phyloP scores from a whole-genome alignment of 495 filamentous ascomycete genomes.

The Aspergillus mulundensis region DNA sequence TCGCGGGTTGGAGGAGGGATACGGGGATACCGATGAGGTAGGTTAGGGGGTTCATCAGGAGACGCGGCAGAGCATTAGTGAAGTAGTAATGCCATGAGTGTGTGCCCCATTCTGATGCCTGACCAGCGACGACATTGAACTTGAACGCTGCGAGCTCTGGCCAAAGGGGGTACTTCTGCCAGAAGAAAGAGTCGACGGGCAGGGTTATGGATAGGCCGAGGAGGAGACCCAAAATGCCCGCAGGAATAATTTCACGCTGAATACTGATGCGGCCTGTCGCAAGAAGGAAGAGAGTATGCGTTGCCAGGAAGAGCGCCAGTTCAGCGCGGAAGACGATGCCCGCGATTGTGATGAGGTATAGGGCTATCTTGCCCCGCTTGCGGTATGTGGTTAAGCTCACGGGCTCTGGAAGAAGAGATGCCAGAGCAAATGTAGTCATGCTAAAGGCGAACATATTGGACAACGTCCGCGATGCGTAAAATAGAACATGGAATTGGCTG shows the following conservation, averaged over 20 bases:
- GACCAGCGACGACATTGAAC: slow-evolving; percentile 73
- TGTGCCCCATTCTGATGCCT: slow-evolving; percentile 82
- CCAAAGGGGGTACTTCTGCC: slow-evolving; percentile 78
- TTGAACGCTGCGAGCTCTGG: slow-evolving; percentile 86
- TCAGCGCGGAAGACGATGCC: slow-evolving; percentile 88
- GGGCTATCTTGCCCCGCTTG: slow-evolving; percentile 48
- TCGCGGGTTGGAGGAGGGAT: slow-evolving; percentile 51
- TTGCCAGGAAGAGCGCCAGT: slow-evolving; percentile 71
- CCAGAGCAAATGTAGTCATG: slow-evolving; percentile 66
- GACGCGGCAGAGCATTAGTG: slow-evolving; percentile 70
- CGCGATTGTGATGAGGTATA: slow-evolving; percentile 75
- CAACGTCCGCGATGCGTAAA: slow-evolving; percentile 87
- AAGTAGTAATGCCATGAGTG: slow-evolving; percentile 86
- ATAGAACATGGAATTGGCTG: slow-evolving; percentile 89
- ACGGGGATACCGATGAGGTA: slow-evolving; percentile 61
- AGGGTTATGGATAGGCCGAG: slow-evolving; percentile 64
- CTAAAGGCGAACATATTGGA: slow-evolving; percentile 97
- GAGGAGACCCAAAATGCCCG: slow-evolving; percentile 62
- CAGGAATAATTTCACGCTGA: slow-evolving; percentile 51
- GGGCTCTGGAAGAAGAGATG: slow-evolving; percentile 61
- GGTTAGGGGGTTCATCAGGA: slow-evolving; percentile 74
- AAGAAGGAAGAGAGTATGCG: slow-evolving; percentile 49
- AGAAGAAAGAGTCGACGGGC: slow-evolving; percentile 84
- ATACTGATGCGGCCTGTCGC: slow-evolving; percentile 52
- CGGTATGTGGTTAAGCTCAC: slow-evolving; percentile 27